Base-by-base conservation (phyloP, 2,329 filamentous ascomycete species). In the Colletotrichum kahawae region DNA sequence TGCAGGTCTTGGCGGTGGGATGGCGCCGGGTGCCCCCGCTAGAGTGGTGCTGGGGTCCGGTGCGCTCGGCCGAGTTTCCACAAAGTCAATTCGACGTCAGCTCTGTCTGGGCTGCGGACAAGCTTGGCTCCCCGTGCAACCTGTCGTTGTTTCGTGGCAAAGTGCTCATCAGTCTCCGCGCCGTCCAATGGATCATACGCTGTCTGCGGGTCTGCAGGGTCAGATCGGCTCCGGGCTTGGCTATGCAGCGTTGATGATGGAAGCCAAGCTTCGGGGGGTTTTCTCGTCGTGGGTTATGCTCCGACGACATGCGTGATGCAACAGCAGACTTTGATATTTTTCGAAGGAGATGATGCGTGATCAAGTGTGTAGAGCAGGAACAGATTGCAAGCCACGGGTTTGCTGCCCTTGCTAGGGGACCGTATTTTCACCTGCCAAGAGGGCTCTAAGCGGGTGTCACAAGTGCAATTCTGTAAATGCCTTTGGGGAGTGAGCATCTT, bases 1-100 rank as follows among this genome's bases (percentile, higher is more conserved):
- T 67, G 65, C 31, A 16, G 51, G 65, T 67, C 65, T 67, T 67
- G 65, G 65, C 65, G 65, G 51, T 43, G 65, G 65, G 65, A 67
- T 67, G 43, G 34, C 27, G 63, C 18, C 18, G 24, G 18, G 18
- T 33, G 34, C 16, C 27, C 64, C 48, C 64, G 43, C n/a, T 56
- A 27, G 12, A 33, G 64, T n/a, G 24, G 21, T 66, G 63, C 38
- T 31, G 48, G 64, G 43, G 38, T 24, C 38, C n/a, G 63, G 16
- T 56, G 21, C 65, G 57, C 62, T 65, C 62, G 62, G 62, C 38
- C 62, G 62, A 33, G 14, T 43, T 38, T 18, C 51, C 54, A 36
- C 43, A 51, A 31, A n/a, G 16, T 51, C 38, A 31, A 65, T 65
- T 65, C 24, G 21, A 33, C 21, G 63, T 33, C 27, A 65, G 57